Percentiles rank a stretch among this genome's conserved stretches.
Conservation (phyloP, 2,329 filamentous ascomycete species). For the Claviceps fusiformis region DNA sequence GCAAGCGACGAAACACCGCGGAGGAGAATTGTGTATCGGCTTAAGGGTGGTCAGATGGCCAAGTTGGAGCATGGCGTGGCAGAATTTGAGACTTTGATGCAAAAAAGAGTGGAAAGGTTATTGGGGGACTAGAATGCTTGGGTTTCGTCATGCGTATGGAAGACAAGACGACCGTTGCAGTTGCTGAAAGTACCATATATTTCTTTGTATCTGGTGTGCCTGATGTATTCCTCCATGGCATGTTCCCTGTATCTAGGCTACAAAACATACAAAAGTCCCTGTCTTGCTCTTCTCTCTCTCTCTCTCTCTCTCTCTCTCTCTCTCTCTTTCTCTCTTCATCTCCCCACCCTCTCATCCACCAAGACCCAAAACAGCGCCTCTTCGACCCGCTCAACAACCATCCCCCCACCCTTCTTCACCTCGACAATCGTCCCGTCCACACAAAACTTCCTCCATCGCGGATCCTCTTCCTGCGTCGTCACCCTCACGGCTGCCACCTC, state of each 20-base stretch:
- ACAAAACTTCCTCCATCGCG: constrained; percentile 71
- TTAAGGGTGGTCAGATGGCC: constrained; percentile 43
- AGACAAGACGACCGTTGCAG: neutral
- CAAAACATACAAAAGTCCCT: too few species aligned
- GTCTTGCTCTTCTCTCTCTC: too few species aligned
- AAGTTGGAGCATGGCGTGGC: constrained; percentile 46
- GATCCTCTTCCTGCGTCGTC: constrained; percentile 44
- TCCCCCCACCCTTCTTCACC: constrained; percentile 55
- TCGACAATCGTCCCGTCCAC: constrained; percentile 83
- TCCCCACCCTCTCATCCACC: constrained; percentile 20
- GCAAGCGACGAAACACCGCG: constrained; percentile 28
- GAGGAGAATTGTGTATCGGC: constrained; percentile 43
- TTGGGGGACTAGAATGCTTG: constrained; percentile 9
- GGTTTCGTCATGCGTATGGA: neutral
- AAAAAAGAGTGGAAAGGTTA: constrained; percentile 40
- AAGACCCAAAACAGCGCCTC: constrained; percentile 30
- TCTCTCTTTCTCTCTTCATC: too few species aligned
- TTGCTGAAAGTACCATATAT: neutral
- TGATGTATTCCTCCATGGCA: too few species aligned
- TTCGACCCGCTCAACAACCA: constrained; percentile 45
- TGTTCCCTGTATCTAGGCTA: too few species aligned
- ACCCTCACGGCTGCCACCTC: constrained; percentile 55
- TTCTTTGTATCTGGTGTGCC: neutral
- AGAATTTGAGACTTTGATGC: constrained; percentile 50
- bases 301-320: too few species aligned